A percentile compares a stretch with the other conserved stretches of the same genome.
phyloP scores from a whole-genome alignment of 371 early-diverging fungal genomes.

The Apophysomyces ossiformis region DNA sequence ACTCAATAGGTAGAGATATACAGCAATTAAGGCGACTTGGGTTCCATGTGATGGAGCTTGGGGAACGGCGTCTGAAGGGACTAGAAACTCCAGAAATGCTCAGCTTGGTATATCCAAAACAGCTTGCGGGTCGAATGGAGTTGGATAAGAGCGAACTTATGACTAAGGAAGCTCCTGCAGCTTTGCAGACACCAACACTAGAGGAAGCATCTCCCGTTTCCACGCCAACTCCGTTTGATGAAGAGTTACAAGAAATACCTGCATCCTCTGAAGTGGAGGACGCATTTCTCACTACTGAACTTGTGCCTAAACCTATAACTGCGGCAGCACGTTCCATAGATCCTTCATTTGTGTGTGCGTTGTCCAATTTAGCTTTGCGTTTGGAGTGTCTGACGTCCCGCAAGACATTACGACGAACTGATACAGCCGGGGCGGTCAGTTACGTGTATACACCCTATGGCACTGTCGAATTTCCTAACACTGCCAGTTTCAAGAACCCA shows the following conservation, averaged over 20 bases:
- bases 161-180: conserved; percentile 5
- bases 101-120: conserved; percentile 72
- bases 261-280: conserved; percentile 85
- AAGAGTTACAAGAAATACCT: conserved; percentile 33
- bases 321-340: conserved; percentile 34
- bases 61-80: conserved; percentile 89
- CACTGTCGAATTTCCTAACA: conserved; percentile 7
- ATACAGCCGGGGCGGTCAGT: background rate
- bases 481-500: background rate
- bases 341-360: conserved; percentile 41
- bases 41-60: conserved; percentile 74
- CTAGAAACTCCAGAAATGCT: conserved; percentile 88
- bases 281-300: conserved; percentile 60
- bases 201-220: conserved; percentile 1
- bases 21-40: conserved; percentile 72
- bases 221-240: conserved; percentile 14
- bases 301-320: conserved; percentile 14
- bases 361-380: conserved; percentile 57
- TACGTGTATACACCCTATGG: conserved; percentile 4
- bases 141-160: conserved; percentile 40
- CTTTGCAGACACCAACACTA: background rate
- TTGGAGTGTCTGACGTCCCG: conserved; percentile 60
- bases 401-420: background rate
- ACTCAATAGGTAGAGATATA: conserved; percentile 59
- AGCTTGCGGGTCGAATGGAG: conserved; percentile 55